Evolutionary conservation across 768 basidiomycete genomes (phyloP).

Genomic region (Favolaschia claudopus): DNA sequence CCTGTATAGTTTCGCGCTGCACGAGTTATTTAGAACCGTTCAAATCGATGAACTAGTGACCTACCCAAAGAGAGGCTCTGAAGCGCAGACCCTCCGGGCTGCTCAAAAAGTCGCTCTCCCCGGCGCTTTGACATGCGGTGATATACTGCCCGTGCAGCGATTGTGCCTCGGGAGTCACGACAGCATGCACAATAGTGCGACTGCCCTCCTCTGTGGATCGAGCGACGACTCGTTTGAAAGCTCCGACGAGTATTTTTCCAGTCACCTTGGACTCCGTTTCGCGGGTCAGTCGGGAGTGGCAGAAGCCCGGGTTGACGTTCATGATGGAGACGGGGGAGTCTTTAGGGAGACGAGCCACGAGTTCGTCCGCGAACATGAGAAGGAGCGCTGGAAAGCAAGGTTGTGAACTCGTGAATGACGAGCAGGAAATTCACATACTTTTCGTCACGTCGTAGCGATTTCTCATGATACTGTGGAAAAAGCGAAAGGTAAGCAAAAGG

Average conservation of each 20-base stretch:
- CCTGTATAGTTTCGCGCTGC: background rate
- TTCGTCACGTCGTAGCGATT: slow-evolving; percentile 36
- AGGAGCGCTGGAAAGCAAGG: slow-evolving; percentile 38
- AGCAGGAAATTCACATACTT: too few relatives aligned
- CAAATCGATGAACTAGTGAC: background rate
- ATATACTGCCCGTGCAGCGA: slow-evolving; percentile 6
- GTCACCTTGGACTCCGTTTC: slow-evolving; percentile 18
- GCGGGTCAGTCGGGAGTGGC: slow-evolving; percentile 39
- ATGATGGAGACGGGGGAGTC: slow-evolving; percentile 37
- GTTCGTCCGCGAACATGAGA: slow-evolving; percentile 44
- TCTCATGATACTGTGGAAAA: slow-evolving; percentile 28
- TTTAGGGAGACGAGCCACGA: slow-evolving; percentile 39
- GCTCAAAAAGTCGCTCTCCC: slow-evolving; percentile 3
- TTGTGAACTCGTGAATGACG: background rate
- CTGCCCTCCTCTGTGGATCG: slow-evolving; percentile 43
- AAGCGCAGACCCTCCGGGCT: background rate
- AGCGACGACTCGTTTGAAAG: slow-evolving; percentile 32
- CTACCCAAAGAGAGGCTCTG: background rate
- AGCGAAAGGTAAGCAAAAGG: too few relatives aligned
- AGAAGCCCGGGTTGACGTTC: slow-evolving; percentile 44
- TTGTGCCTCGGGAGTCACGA: slow-evolving; percentile 29
- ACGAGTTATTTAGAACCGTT: background rate
- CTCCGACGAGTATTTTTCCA: background rate
- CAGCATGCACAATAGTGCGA: slow-evolving; percentile 43
- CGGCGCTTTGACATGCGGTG: background rate